These are phyloP conservation scores for Tetrastigma voinierianum DNA, from an alignment of 164 flowering plant genomes.

Conservation along the genomic window DNA sequence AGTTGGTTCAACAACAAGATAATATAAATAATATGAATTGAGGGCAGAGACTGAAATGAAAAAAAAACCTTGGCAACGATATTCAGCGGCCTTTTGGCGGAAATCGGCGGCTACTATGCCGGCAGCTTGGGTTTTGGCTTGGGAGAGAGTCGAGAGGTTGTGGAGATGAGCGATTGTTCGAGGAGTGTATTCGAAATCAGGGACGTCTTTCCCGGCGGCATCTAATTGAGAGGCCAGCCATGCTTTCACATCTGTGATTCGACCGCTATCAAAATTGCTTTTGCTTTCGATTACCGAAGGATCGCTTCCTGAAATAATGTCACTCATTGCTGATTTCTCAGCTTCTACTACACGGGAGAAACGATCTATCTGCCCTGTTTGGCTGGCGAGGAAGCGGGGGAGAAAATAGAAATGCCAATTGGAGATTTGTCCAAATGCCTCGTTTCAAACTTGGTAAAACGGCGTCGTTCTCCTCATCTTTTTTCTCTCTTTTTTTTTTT, in stretches of 20 bases:
- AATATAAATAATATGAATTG: not conserved
- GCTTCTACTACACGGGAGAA: too few relatives aligned
- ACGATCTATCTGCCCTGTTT: too few relatives aligned
- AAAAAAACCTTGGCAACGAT: conserved; percentile 73
- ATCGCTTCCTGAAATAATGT: conserved; percentile 17
- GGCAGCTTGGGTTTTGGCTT: conserved; percentile 75
- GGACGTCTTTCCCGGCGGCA: conserved; percentile 79
- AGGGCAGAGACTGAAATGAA: not conserved
- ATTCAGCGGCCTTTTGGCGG: conserved; percentile 81
- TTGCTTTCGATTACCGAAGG: conserved; percentile 28
- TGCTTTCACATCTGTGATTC: conserved; percentile 73
- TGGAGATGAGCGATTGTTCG: conserved; percentile 73
- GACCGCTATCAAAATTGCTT: conserved; percentile 46
- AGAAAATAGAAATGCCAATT: too few relatives aligned
- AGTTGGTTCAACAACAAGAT: not conserved
- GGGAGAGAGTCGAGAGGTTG: conserved; percentile 62
- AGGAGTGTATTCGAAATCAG: conserved; percentile 85
- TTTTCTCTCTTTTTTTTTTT: too few relatives aligned
- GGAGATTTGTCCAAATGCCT: too few relatives aligned
- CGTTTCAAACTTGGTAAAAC: too few relatives aligned
- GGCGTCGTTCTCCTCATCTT: too few relatives aligned
- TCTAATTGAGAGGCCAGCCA: conserved; percentile 87
- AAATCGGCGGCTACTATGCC: conserved; percentile 72
- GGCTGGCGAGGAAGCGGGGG: too few relatives aligned
- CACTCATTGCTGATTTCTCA: conserved; percentile 25